Base-by-base conservation (phyloP, 1,284 basidiomycete species). In the Crucibulum cyathiforme region DNA sequence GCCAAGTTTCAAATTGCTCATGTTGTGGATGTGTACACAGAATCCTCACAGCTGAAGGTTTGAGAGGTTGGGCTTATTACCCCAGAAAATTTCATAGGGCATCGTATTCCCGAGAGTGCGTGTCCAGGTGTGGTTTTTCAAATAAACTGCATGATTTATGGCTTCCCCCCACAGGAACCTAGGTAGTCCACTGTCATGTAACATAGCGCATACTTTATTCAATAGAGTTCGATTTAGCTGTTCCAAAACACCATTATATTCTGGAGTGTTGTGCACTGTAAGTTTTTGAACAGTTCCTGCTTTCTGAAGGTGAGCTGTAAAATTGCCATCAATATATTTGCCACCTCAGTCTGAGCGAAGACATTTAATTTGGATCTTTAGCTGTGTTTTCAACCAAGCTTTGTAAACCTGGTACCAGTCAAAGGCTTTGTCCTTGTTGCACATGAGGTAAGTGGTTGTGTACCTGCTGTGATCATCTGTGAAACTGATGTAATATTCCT, bases 201-300 rank as follows among this genome's bases (percentile, higher is more conserved):
- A 50, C 56, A 68, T 57, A 0, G 60, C 57, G 10, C 53, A 35
- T 12, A 64, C 54, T 19, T 51, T 13, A 38, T 68, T 63, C n/a
- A 68, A 34, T 13, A 67, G 48, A 13, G 63, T 65, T 3, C 63
- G 36, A 38, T 70, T 71, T 9, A 56, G 49, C 7, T 36, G 53
- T 49, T 70, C 63, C 5, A 65, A 65, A 34, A 69, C 54, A 10
- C 68, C 63, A 48, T 71, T 71, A 34, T 66, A 58, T 53, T 67
- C 56, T 1, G 62, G 68, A 3, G 64, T 67, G 51, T 71, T 55
- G 43, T 66, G 67, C 12, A 64, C 58, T 10, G 69, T 70, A 35
- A 65, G 62, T 38, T 63, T 56, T n/a, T 61, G 60, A 15, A 38
- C 47, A 8, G 59, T 66, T 5, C 65, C 66, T 37, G 53, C 45